Evolutionary conservation across 257 asterid genomes (phyloP).

Genomic region (Eucommia ulmoides): DNA sequence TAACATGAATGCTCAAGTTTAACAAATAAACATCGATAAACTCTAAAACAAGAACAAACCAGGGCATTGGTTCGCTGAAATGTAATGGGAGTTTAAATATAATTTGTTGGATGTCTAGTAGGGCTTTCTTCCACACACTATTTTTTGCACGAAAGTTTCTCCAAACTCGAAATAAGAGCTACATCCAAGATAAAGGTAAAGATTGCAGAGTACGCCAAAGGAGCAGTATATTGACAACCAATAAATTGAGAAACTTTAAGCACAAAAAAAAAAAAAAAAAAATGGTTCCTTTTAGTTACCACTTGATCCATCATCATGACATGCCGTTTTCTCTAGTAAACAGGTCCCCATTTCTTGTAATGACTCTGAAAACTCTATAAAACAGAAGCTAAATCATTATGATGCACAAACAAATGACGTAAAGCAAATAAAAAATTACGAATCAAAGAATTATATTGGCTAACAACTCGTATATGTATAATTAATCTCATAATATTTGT

Average conservation of each 20-base stretch:
- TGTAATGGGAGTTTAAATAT: too few species aligned
- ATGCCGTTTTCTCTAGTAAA: constrained; percentile 68
- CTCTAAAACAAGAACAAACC: too few species aligned
- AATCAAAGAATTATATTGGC: neutral
- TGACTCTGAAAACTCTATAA: constrained; percentile 91
- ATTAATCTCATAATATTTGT: too few species aligned
- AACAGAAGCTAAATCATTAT: neutral
- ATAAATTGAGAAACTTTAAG: neutral
- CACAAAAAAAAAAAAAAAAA: neutral
- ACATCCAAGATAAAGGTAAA: too few species aligned
- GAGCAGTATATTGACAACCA: neutral
- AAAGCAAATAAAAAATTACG: neutral
- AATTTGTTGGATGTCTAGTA: neutral
- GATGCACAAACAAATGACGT: neutral
- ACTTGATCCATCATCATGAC: constrained; percentile 56
- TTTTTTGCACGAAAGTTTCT: neutral
- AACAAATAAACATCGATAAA: too few species aligned
- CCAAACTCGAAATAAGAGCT: too few species aligned
- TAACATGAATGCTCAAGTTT: too few species aligned
- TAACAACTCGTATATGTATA: neutral
- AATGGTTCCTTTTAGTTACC: constrained; percentile 30
- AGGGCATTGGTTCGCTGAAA: too few species aligned
- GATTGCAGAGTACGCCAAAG: neutral
- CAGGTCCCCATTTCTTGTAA: constrained; percentile 89
- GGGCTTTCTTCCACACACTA: neutral